These are phyloP conservation scores for Neurospora tetraspora DNA, from an alignment of 495 filamentous ascomycete genomes.

Conservation along the genomic window DNA sequence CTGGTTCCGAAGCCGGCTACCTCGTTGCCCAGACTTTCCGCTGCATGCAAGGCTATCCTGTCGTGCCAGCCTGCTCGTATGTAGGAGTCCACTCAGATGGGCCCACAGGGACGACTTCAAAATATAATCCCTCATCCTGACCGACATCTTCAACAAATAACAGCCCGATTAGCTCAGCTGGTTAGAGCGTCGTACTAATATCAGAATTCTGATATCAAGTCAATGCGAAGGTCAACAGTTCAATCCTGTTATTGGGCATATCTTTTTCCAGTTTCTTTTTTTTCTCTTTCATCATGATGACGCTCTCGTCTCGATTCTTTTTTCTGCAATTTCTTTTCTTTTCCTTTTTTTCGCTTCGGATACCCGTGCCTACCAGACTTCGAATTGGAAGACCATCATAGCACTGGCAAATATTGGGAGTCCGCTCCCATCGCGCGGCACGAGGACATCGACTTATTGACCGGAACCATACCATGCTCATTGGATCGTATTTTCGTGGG, in stretches of 20 bases:
- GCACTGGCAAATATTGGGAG: neutral
- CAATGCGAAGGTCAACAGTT: neutral
- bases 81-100: neutral
- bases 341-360: neutral
- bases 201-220: neutral
- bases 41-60: neutral
- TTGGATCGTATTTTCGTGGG: neutral
- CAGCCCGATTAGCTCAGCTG: neutral
- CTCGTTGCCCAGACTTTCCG: neutral
- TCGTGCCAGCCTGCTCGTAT: neutral
- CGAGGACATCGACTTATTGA: neutral
- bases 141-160: neutral
- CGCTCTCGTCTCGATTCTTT: neutral
- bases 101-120: neutral
- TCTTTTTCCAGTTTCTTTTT: neutral
- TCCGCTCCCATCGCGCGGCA: neutral
- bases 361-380: neutral
- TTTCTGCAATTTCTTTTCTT: neutral
- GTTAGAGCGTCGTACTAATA: neutral
- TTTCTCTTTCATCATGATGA: neutral
- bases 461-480: neutral
- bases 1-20: neutral
- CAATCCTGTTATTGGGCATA: neutral
- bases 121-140: neutral
- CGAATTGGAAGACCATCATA: neutral